Evolutionary conservation across 805 yeast genomes (phyloP).

Genomic region (Naumovozyma baii): DNA sequence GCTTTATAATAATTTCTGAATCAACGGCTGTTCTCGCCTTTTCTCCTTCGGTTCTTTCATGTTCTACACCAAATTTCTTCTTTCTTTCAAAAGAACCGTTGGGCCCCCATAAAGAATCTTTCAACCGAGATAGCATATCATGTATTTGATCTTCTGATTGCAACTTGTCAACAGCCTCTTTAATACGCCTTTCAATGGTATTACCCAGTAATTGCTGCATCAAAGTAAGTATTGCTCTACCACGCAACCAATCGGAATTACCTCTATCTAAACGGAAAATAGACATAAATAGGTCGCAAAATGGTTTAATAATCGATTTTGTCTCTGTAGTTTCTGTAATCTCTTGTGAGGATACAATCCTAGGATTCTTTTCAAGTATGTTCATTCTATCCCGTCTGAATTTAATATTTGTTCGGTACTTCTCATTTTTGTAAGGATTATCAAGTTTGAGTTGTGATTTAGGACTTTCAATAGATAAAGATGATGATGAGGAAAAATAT

Average conservation of each 20-base stretch:
- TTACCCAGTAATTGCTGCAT: slow-evolving; percentile 82
- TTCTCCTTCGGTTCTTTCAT: slow-evolving; percentile 39
- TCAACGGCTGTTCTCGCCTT: slow-evolving; percentile 46
- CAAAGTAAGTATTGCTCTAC: slow-evolving; percentile 70
- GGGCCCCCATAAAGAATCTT: slow-evolving; percentile 40
- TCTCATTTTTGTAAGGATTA: too few relatives aligned
- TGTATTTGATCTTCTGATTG: slow-evolving; percentile 35
- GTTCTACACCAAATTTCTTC: slow-evolving; percentile 6
- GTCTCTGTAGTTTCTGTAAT: slow-evolving; percentile 3
- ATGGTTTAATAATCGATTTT: slow-evolving; percentile 63
- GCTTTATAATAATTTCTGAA: slow-evolving; percentile 46
- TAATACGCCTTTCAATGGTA: slow-evolving; percentile 64
- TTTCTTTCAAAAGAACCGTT: slow-evolving; percentile 43
- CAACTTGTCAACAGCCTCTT: slow-evolving; percentile 29
- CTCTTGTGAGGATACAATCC: background rate
- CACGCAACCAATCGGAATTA: slow-evolving; percentile 66
- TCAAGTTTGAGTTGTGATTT: too few relatives aligned
- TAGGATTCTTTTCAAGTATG: background rate
- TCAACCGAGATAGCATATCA: slow-evolving; percentile 30
- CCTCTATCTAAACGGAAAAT: slow-evolving; percentile 57
- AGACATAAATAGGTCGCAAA: slow-evolving; percentile 64
- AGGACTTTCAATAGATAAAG: too few relatives aligned
- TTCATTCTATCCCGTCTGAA: too few relatives aligned
- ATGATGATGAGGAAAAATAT: background rate
- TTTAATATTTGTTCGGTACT: too few relatives aligned